These are phyloP conservation scores for Penicillium vulpinum DNA, from an alignment of 2,329 filamentous ascomycete genomes.

Conservation along the genomic window DNA sequence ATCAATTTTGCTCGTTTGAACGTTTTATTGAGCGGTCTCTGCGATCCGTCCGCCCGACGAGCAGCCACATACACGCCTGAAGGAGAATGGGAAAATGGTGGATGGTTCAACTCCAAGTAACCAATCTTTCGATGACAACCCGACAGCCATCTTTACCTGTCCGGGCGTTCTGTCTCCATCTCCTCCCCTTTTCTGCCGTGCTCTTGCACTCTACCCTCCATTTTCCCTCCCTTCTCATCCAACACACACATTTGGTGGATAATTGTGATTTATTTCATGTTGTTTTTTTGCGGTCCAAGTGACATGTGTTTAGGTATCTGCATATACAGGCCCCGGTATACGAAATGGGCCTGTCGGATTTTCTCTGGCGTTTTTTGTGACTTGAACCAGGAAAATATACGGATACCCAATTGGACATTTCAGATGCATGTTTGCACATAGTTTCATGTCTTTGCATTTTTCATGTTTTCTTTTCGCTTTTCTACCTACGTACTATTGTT, in stretches of 20 bases:
- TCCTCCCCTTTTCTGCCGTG: not conserved
- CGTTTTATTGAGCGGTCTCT: conserved; percentile 62
- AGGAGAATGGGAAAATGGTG: conserved; percentile 78
- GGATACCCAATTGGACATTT: conserved; percentile 2
- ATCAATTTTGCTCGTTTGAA: conserved; percentile 73
- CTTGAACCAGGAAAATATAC: not conserved
- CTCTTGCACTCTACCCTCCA: not conserved
- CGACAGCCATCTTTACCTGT: not conserved
- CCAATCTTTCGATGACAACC: conserved; percentile 1
- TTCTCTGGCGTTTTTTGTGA: conserved; percentile 4
- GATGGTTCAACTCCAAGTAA: conserved; percentile 65
- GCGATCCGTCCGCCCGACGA: conserved; percentile 59
- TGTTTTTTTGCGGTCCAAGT: not conserved
- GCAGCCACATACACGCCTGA: conserved; percentile 67
- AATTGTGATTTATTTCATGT: not conserved
- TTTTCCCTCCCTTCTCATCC: not conserved
- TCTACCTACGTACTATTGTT: not conserved
- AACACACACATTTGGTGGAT: not conserved
- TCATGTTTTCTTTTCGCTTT: not conserved
- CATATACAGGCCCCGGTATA: conserved; percentile 10
- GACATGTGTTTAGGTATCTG: not conserved
- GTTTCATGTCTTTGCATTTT: not conserved
- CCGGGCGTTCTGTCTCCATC: not conserved
- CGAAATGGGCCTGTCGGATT: conserved; percentile 1
- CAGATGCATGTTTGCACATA: not conserved